A percentile compares a stretch with the other conserved stretches of the same genome.
Conservation (phyloP, 1,139 yeast species). For the Candida gigantensis region DNA sequence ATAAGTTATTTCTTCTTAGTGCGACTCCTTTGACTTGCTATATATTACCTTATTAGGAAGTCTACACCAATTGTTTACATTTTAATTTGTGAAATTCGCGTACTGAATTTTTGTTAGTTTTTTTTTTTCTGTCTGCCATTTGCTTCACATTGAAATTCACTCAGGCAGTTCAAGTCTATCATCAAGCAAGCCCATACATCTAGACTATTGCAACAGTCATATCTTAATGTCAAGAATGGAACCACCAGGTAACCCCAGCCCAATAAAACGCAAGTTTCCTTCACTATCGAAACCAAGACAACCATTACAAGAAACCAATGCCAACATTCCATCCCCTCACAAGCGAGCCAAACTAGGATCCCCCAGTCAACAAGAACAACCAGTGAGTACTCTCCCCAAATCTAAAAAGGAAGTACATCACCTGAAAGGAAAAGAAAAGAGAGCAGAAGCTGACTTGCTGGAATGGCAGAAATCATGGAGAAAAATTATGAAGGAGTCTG, state of each 20-base stretch:
- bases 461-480: constrained; percentile 87
- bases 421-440: constrained; percentile 20
- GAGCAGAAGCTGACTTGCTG: constrained; percentile 53
- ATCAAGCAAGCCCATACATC: too few species aligned
- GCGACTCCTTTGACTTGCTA: too few species aligned
- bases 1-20: too few species aligned
- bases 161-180: too few species aligned
- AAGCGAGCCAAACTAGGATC: constrained; percentile 7
- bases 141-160: too few species aligned
- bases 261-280: constrained; percentile 15
- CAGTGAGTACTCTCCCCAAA: constrained; percentile 4
- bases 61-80: too few species aligned
- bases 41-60: too few species aligned
- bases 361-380: constrained; percentile 6
- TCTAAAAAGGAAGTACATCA: constrained; percentile 7
- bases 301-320: constrained; percentile 46
- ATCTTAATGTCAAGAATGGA: neutral
- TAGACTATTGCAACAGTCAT: too few species aligned
- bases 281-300: constrained; percentile 26
- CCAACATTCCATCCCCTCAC: constrained; percentile 42
- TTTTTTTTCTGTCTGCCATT: too few species aligned
- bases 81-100: too few species aligned
- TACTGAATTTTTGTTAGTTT: too few species aligned
- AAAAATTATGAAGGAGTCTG: constrained; percentile 68
- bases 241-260: constrained; percentile 2